These are phyloP conservation scores for Phytophthora pisi DNA, from an alignment of 352 stramenopile genomes.

Conservation along the genomic window DNA sequence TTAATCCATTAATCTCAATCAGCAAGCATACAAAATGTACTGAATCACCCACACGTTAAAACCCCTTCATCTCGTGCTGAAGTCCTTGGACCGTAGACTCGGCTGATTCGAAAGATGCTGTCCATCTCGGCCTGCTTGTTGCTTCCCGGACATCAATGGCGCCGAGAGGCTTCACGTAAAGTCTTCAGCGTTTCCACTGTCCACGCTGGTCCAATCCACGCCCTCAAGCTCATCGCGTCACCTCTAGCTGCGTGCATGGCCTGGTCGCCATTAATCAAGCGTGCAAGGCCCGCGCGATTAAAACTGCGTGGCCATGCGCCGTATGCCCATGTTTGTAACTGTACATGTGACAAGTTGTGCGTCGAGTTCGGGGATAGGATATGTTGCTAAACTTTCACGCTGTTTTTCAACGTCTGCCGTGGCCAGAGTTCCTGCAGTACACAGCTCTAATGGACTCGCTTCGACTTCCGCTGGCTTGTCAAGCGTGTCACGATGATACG, in stretches of 20 bases:
- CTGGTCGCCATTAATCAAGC: conserved; percentile 25
- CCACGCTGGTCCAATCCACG: conserved; percentile 18
- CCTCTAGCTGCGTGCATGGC: conserved; percentile 12
- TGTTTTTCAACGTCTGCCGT: too few relatives aligned
- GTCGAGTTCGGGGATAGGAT: background rate
- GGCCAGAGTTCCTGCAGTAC: background rate
- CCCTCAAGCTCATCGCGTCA: conserved; percentile 23
- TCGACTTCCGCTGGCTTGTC: conserved; percentile 4
- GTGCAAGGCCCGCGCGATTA: conserved; percentile 12
- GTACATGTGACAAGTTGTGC: conserved; percentile 1
- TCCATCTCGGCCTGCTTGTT: background rate
- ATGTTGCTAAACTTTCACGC: background rate
- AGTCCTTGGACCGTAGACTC: background rate
- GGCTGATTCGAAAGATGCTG: background rate
- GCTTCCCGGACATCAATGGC: background rate
- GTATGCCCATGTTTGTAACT: conserved; percentile 6
- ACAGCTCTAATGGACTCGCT: background rate
- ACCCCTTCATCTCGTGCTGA: too few relatives aligned
- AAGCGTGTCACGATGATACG: conserved; percentile 11
- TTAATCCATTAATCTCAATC: conserved; percentile 15
- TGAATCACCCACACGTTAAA: too few relatives aligned
- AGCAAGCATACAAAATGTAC: conserved; percentile 7
- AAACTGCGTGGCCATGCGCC: conserved; percentile 10
- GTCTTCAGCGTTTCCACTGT: conserved; percentile 8
- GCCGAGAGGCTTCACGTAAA: background rate